A percentile compares a stretch with the other conserved stretches of the same genome.
Evolutionary conservation across 257 asterid genomes (phyloP).

Genomic region (Ilex aquifolium): DNA sequence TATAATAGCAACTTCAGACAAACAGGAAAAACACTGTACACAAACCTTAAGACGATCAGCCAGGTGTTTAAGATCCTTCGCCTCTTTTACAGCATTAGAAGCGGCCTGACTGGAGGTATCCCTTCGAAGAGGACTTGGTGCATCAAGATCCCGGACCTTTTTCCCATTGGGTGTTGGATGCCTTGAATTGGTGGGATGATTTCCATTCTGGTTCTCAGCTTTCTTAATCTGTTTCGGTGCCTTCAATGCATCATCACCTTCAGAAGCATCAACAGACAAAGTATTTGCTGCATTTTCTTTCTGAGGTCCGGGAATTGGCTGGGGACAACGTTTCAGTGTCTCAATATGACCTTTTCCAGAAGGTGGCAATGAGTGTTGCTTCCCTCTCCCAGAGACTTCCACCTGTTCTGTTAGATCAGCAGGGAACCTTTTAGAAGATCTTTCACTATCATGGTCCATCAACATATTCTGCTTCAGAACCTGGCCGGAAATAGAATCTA

Average conservation of each 20-base stretch:
- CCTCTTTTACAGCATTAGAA: constrained; percentile 83
- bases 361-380: constrained; percentile 72
- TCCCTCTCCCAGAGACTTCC: constrained; percentile 50
- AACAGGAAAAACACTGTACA: neutral
- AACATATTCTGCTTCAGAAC: constrained; percentile 42
- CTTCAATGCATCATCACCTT: constrained; percentile 40
- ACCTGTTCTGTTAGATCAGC: constrained; percentile 30
- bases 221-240: constrained; percentile 48
- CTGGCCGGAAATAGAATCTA: constrained; percentile 33
- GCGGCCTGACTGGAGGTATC: constrained; percentile 84
- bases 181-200: constrained; percentile 33
- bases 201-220: constrained; percentile 46
- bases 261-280: constrained; percentile 31
- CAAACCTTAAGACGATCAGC: constrained; percentile 92
- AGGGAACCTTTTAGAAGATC: constrained; percentile 37
- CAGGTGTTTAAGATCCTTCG: constrained; percentile 85
- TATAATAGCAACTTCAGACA: neutral
- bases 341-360: constrained; percentile 56
- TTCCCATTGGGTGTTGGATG: constrained; percentile 56
- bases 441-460: constrained; percentile 41
- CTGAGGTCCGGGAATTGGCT: constrained; percentile 48
- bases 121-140: constrained; percentile 77
- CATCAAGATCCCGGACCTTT: constrained; percentile 56
- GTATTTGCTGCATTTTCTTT: constrained; percentile 45
- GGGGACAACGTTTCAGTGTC: constrained; percentile 21